These are phyloP conservation scores for Fusarium virguliforme DNA, from an alignment of 2,329 filamentous ascomycete species.

Conservation along the genomic window DNA sequence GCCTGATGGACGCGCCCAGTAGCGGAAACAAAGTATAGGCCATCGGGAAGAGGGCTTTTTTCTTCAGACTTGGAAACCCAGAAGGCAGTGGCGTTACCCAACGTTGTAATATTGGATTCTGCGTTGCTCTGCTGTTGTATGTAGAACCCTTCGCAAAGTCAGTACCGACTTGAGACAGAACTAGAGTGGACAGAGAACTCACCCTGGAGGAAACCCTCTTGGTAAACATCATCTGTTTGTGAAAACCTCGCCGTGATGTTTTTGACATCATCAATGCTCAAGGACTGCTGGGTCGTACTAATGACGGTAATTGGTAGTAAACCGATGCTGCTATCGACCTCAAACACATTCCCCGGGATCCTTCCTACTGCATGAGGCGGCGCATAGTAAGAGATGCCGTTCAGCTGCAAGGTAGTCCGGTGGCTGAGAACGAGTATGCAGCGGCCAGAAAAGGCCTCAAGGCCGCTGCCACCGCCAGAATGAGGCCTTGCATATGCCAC, in stretches of 20 bases:
- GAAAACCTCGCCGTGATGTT: background rate
- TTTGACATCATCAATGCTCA: background rate
- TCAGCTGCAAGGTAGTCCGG: conserved; percentile 3
- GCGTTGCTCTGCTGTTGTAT: background rate
- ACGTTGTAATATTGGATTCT: background rate
- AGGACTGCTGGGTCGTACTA: background rate
- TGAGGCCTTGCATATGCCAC: background rate
- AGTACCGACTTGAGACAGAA: background rate
- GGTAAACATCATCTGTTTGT: background rate
- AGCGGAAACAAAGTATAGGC: background rate
- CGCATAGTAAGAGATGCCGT: background rate
- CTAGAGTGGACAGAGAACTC: background rate
- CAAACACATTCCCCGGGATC: background rate
- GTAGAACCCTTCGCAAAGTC: background rate
- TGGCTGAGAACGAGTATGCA: background rate
- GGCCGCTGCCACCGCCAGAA: background rate
- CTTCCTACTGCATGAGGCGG: background rate
- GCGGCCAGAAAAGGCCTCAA: background rate
- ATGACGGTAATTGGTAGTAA: background rate
- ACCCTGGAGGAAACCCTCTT: background rate
- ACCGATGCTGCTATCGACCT: background rate
- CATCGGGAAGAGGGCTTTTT: background rate
- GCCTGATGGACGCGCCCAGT: background rate
- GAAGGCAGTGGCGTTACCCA: background rate
- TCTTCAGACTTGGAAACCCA: background rate